Conservation (phyloP, 495 filamentous ascomycete species). For the Lineolata rhizophorae region DNA sequence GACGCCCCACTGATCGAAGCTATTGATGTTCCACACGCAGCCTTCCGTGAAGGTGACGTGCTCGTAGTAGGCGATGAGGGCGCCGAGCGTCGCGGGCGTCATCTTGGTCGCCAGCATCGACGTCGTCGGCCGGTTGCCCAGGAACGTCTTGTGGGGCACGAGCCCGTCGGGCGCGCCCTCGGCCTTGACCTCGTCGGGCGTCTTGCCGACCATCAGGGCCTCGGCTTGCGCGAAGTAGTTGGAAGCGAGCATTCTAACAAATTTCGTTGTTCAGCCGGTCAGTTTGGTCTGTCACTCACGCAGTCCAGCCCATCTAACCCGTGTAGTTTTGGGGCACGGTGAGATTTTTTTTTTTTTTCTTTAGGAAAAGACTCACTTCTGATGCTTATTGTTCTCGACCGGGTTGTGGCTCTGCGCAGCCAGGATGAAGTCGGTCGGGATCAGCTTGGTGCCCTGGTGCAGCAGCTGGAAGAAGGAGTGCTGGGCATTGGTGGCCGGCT, state of each 20-base stretch:
- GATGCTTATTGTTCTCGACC: conserved; percentile 72
- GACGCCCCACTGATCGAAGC: conserved; percentile 98
- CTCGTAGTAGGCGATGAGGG: conserved; percentile 96
- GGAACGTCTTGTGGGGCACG: conserved; percentile 95
- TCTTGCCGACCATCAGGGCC: conserved; percentile 97
- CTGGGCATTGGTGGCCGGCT: conserved; percentile 96
- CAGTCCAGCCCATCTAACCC: too few relatives aligned
- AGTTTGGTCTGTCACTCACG: too few relatives aligned
- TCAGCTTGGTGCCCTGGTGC: conserved; percentile 97
- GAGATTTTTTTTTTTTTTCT: conserved; percentile 1
- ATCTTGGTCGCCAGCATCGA: conserved; percentile 87
- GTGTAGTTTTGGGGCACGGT: too few relatives aligned
- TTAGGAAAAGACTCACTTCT: conserved; percentile 33
- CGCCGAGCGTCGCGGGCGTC: conserved; percentile 80
- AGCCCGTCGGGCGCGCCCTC: conserved; percentile 71
- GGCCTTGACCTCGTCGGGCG: conserved; percentile 64
- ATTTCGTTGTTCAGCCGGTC: neutral
- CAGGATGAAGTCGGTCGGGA: conserved; percentile 93
- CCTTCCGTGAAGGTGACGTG: conserved; percentile 96
- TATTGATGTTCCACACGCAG: conserved; percentile 97
- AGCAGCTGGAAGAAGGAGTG: conserved; percentile 99
- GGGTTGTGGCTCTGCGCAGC: conserved; percentile 94
- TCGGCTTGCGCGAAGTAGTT: conserved; percentile 98
- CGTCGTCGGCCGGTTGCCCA: conserved; percentile 91
- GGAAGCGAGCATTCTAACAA: conserved; percentile 66